Evolutionary conservation across 1,139 yeast species (phyloP).

Genomic region (Chernovozyma aurita): DNA sequence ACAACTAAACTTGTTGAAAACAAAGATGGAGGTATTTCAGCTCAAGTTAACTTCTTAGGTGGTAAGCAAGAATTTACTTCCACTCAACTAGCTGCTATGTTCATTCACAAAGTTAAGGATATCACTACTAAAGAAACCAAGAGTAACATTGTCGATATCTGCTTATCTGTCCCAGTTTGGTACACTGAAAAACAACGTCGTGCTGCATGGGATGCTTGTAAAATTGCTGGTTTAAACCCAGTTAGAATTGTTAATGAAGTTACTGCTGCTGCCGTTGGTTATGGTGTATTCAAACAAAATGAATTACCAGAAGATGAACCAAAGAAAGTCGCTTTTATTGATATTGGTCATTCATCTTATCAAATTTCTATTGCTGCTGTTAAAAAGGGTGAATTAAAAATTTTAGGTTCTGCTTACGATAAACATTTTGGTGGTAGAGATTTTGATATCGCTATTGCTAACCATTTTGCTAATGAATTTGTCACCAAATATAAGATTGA

Average conservation of each 20-base stretch:
- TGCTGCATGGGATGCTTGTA: constrained; percentile 93
- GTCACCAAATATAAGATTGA: constrained; percentile 90
- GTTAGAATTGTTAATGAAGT: constrained; percentile 96
- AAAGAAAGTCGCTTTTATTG: constrained; percentile 87
- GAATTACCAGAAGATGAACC: constrained; percentile 91
- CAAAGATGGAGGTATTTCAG: constrained; percentile 71
- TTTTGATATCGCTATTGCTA: constrained; percentile 88
- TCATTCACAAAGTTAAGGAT: constrained; percentile 82
- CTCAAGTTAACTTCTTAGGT: constrained; percentile 81
- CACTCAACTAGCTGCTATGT: constrained; percentile 92
- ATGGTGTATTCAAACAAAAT: constrained; percentile 96
- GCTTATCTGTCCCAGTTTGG: constrained; percentile 96
- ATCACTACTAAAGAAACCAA: constrained; percentile 80
- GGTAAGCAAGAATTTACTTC: constrained; percentile 77
- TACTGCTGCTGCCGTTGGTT: constrained; percentile 98
- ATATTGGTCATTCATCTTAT: constrained; percentile 95
- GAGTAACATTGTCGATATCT: constrained; percentile 77
- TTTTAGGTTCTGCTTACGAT: constrained; percentile 88
- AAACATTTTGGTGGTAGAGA: constrained; percentile 98
- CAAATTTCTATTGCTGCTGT: constrained; percentile 88
- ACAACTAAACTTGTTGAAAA: constrained; percentile 66
- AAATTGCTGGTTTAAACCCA: constrained; percentile 95
- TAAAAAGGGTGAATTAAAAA: constrained; percentile 94
- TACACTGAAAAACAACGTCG: constrained; percentile 96
- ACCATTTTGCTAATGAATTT: constrained; percentile 92